Evolutionary conservation across 495 filamentous ascomycete species (phyloP), one percentile per base, ranked within the genome.

Genomic region (Xylaria venustula): DNA sequence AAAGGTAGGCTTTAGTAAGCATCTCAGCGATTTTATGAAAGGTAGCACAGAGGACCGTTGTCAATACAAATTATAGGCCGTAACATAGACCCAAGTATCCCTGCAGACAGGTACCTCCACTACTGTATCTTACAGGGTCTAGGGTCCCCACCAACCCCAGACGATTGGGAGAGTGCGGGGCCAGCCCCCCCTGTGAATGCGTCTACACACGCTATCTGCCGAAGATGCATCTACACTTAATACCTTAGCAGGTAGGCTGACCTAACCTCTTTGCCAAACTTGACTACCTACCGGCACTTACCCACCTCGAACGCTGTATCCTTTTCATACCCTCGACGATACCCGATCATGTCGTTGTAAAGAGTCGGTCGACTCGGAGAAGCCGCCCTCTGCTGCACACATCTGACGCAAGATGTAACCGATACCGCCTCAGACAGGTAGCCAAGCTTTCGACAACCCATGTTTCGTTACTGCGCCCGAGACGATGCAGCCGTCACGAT

Each of bases 401-500:
- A 2, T 17, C 14, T 12, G 34, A 7, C 17, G 32, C 57, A 44
- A 44, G 20, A 60, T 60, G 57, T 60, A 36, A 30, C 15, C 14
- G 20, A 17, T 40, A 26, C 30, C 26, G 22, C 19, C 15, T 32
- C 12, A 49, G 5, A 40, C n/a, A 25, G 23, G 37, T 36, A 54
- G 37, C 52, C 2, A 30, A 37, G 52, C 40, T 28, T 47, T 37
- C 36, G 26, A 61, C 15, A 54, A 28, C 37, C 41, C 23, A 14
- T 26, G 4, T 14, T 22, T 47, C 55, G 41, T 23, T 25, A 25
- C 63, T 63, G 6, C 22, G 17, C 48, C 57, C 52, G 63, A 63
- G 54, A 77, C 71, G 64, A 83, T 81, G 77, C 81, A 84, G 62
- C 75, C 74, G 62, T 66, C 71, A 71, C 75, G 79, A 72, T 67